Conservation (phyloP, 441 rosid species). For the Lepidium campestre region DNA sequence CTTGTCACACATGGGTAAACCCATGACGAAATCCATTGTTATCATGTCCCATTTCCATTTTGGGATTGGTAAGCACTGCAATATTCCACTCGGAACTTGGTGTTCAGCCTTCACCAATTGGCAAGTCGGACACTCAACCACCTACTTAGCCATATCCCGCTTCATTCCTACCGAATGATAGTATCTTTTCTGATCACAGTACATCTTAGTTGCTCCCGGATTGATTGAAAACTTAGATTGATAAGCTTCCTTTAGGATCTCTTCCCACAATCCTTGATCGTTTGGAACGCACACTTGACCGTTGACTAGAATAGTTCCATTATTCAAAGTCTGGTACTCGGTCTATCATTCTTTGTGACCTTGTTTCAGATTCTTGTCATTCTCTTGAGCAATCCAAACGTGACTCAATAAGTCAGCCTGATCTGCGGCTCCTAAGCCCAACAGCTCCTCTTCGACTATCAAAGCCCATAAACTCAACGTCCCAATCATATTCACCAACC, state of each 20-base stretch:
- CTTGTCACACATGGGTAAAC: no score
- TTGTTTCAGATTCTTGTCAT: no score
- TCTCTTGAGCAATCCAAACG: no score
- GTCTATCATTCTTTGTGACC: no score
- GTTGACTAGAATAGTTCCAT: no score
- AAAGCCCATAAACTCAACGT: no score
- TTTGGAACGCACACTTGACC: no score
- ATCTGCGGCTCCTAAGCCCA: not conserved
- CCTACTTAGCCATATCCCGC: not conserved
- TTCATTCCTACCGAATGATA: not conserved
- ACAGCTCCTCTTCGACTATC: not conserved
- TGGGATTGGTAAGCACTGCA: not conserved
- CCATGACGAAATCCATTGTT: no score
- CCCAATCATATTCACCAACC: no score
- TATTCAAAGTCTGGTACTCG: no score
- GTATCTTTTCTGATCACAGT: not conserved
- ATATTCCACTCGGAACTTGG: not conserved
- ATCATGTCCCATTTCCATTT: not conserved
- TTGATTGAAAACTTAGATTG: not conserved
- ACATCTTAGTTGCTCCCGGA: not conserved
- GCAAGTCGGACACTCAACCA: not conserved
- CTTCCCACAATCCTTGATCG: not conserved
- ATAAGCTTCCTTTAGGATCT: not conserved
- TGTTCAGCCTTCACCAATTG: not conserved
- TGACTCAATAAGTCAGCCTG: not conserved